Evolutionary conservation across 306 rosid species (phyloP).

Genomic region (Pterocarpus santalinus): DNA sequence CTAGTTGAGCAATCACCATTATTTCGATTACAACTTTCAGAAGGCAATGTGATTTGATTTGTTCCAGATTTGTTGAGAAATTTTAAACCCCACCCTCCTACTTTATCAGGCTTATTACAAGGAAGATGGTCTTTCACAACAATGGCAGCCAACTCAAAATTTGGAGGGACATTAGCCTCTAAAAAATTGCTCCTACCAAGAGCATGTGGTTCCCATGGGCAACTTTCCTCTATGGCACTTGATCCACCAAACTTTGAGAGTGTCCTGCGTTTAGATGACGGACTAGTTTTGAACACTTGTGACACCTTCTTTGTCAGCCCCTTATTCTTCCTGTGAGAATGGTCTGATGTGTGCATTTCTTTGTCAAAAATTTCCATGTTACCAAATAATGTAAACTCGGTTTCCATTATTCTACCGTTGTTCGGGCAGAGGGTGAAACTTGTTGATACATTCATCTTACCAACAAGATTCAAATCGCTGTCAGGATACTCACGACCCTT

Average conservation of each 20-base stretch:
- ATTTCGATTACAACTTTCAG: conserved; percentile 57
- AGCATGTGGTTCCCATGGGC: conserved; percentile 61
- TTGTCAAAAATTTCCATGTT: conserved; percentile 55
- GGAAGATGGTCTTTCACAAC: conserved; percentile 76
- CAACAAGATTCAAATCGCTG: conserved; percentile 63
- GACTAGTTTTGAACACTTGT: conserved; percentile 66
- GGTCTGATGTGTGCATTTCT: conserved; percentile 60
- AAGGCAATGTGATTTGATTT: conserved; percentile 51
- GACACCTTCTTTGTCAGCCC: conserved; percentile 76
- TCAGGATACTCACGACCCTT: conserved; percentile 56
- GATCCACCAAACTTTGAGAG: conserved; percentile 60
- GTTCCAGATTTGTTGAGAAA: conserved; percentile 75
- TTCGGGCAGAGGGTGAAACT: conserved; percentile 69
- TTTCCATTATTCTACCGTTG: conserved; percentile 68
- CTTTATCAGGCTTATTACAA: conserved; percentile 51
- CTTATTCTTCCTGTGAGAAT: conserved; percentile 66
- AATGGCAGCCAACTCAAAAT: conserved; percentile 88
- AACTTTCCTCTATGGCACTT: conserved; percentile 50
- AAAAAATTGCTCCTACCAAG: conserved; percentile 45
- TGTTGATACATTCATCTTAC: conserved; percentile 85
- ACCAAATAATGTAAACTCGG: conserved; percentile 75
- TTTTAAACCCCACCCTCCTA: conserved; percentile 97
- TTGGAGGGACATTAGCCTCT: conserved; percentile 64
- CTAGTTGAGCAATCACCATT: conserved; percentile 69
- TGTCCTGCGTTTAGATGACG: conserved; percentile 65